These are phyloP conservation scores for Pyrenochaeta sp. DNA, from an alignment of 2,329 filamentous ascomycete species.

Conservation along the genomic window DNA sequence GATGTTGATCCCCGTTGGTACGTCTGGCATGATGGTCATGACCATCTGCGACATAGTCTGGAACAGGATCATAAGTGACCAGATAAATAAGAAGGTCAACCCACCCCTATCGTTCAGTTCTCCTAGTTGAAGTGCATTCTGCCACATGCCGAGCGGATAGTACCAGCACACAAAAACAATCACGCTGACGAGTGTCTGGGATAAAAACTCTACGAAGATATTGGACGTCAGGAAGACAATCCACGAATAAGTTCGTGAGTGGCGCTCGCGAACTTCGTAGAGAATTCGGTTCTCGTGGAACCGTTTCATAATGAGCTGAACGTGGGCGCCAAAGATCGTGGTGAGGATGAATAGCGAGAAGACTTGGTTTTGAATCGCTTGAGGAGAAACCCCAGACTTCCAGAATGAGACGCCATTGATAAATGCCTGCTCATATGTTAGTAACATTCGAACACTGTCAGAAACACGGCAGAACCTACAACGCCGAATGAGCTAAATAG, in stretches of 20 bases:
- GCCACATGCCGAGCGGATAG: constrained; percentile 77
- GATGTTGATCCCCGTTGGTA: constrained; percentile 70
- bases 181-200: constrained; percentile 74
- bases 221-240: constrained; percentile 80
- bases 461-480: background rate
- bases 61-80: constrained; percentile 71
- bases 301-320: constrained; percentile 4
- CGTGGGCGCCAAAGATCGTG: constrained; percentile 73
- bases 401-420: constrained; percentile 84
- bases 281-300: constrained; percentile 48
- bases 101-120: constrained; percentile 71
- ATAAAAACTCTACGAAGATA: constrained; percentile 81
- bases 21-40: constrained; percentile 3
- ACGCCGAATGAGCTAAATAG: constrained; percentile 64
- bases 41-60: constrained; percentile 1
- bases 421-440: constrained; percentile 48
- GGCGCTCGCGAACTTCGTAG: constrained; percentile 84
- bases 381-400: constrained; percentile 71
- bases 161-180: constrained; percentile 81
- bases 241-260: constrained; percentile 83
- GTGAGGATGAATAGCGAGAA: constrained; percentile 80
- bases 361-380: constrained; percentile 80
- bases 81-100: constrained; percentile 77
- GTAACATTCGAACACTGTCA: too few relatives aligned
- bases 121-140: constrained; percentile 67